A percentile compares a stretch with the other conserved stretches of the same genome.
These are phyloP conservation scores for Rehmannia glutinosa DNA, from an alignment of 257 asterid species.

Conservation along the genomic window DNA sequence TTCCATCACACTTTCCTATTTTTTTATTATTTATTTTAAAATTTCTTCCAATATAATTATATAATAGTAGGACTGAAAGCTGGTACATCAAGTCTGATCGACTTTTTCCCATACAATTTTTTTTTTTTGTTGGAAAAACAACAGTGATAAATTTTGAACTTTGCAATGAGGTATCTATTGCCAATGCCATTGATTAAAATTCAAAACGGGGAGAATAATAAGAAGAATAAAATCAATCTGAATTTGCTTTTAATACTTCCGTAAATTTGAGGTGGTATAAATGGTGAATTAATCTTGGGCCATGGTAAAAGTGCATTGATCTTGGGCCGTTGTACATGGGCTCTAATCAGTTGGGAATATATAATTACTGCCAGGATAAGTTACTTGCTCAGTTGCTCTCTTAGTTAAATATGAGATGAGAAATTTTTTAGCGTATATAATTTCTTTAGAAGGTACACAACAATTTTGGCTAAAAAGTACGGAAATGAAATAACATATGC, in stretches of 20 bases:
- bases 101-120: background rate
- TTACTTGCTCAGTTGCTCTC: no score
- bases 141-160: background rate
- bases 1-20: conserved; percentile 4
- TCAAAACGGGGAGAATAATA: background rate
- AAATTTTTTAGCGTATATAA: no score
- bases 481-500: no score
- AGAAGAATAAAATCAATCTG: background rate
- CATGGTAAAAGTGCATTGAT: background rate
- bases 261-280: background rate
- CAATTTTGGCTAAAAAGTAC: no score
- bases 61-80: background rate
- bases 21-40: background rate
- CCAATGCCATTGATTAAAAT: background rate
- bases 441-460: no score
- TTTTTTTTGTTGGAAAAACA: background rate
- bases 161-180: background rate
- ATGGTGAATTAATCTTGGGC: background rate
- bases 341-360: background rate
- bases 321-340: background rate
- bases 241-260: background rate
- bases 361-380: no score
- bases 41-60: background rate
- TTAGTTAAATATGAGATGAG: no score
- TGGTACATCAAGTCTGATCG: conserved; percentile 4